phyloP scores from a whole-genome alignment of 2,329 filamentous ascomycete species.

The Stemphylium lycopersici region DNA sequence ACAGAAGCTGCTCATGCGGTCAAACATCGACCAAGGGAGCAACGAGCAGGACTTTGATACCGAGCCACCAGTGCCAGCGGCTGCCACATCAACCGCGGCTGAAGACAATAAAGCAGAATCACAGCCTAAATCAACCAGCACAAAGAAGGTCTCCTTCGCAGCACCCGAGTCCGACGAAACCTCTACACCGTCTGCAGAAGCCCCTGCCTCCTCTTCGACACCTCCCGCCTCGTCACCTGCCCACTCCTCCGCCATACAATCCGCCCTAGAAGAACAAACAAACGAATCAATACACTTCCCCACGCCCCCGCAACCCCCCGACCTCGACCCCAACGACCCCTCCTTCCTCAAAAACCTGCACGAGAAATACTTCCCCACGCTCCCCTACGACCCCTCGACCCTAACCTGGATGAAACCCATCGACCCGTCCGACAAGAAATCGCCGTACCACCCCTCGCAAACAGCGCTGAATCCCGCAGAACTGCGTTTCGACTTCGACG shows the following conservation, averaged over 20 bases:
- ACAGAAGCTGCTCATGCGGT: conserved; percentile 75
- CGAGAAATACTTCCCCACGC: conserved; percentile 89
- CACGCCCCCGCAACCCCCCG: conserved; percentile 61
- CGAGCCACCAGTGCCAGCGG: conserved; percentile 10
- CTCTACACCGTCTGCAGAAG: conserved; percentile 1
- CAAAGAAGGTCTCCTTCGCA: conserved; percentile 47
- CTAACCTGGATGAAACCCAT: conserved; percentile 88
- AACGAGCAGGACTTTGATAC: conserved; percentile 48
- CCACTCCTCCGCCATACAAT: not conserved
- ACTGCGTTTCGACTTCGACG: conserved; percentile 88
- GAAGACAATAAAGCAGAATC: conserved; percentile 18
- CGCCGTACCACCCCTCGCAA: conserved; percentile 81
- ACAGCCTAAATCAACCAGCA: conserved; percentile 14
- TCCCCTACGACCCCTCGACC: conserved; percentile 82
- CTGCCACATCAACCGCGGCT: conserved; percentile 10
- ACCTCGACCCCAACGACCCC: conserved; percentile 82
- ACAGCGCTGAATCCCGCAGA: conserved; percentile 73
- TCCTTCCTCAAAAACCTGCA: conserved; percentile 86
- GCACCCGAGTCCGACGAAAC: conserved; percentile 17
- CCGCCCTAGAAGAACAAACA: conserved; percentile 51
- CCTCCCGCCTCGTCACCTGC: too few relatives aligned
- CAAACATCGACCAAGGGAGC: conserved; percentile 72
- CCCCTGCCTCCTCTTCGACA: not conserved
- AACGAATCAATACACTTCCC: conserved; percentile 70
- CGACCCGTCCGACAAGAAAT: conserved; percentile 65